Evolutionary conservation across 441 rosid species (phyloP).

Genomic region (Geranium incanum): DNA sequence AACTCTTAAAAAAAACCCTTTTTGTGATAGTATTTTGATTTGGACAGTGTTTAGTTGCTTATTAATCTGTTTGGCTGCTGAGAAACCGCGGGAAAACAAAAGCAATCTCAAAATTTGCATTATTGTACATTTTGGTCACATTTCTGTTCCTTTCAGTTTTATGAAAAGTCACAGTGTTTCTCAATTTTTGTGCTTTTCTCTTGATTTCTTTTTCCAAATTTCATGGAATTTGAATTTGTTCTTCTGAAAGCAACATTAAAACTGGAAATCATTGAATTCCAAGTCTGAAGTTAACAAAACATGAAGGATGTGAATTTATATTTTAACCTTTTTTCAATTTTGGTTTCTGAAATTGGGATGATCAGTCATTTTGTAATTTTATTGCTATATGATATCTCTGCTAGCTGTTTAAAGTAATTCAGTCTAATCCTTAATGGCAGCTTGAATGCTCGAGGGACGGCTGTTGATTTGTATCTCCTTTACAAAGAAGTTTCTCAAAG

Average conservation of each 20-base stretch:
- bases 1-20: not conserved
- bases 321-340: not conserved
- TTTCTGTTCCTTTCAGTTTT: not conserved
- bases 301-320: no score
- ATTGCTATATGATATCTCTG: not conserved
- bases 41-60: not conserved
- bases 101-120: not conserved
- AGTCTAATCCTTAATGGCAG: not conserved
- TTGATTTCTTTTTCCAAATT: not conserved
- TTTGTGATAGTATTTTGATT: not conserved
- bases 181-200: not conserved
- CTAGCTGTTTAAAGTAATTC: not conserved
- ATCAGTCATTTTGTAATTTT: not conserved
- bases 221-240: not conserved
- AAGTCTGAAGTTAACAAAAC: not conserved
- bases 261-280: not conserved
- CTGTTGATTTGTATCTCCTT: not conserved
- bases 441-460: not conserved
- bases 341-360: not conserved
- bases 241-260: not conserved
- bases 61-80: not conserved
- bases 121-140: not conserved
- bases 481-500: slow-evolving; percentile 7
- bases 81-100: not conserved
- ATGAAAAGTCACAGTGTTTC: not conserved